Conservation (phyloP, 805 yeast species). For the Yamadazyma endophytica region DNA sequence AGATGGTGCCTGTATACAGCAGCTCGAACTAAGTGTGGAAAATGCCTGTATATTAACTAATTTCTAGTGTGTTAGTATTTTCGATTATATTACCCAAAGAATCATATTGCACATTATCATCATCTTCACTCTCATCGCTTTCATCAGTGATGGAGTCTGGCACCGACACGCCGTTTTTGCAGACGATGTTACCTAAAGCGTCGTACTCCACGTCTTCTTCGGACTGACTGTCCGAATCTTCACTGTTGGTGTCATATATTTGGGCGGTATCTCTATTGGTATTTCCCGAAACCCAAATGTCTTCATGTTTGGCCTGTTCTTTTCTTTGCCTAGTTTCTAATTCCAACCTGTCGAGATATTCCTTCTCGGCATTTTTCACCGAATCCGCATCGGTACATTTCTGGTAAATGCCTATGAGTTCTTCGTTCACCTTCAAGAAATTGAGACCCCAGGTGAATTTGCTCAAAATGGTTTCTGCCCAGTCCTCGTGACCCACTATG, state of each 20-base stretch:
- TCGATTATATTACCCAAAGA: slow-evolving; percentile 13
- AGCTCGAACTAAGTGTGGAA: no score
- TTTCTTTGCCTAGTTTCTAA: slow-evolving; percentile 62
- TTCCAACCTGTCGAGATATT: slow-evolving; percentile 68
- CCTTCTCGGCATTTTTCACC: slow-evolving; percentile 65
- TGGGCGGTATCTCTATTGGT: slow-evolving; percentile 45
- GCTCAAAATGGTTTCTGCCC: slow-evolving; percentile 74
- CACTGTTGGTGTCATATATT: slow-evolving; percentile 9
- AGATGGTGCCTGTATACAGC: no score
- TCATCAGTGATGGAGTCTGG: slow-evolving; percentile 3
- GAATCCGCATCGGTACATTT: slow-evolving; percentile 78
- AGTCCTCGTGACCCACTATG: slow-evolving; percentile 83
- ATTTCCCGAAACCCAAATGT: slow-evolving; percentile 77
- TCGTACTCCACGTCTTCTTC: slow-evolving; percentile 12
- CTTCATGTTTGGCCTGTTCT: slow-evolving; percentile 48
- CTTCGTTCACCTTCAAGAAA: slow-evolving; percentile 77
- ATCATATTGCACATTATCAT: slow-evolving; percentile 14
- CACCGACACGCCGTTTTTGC: slow-evolving; percentile 1
- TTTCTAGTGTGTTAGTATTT: not conserved
- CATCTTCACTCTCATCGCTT: slow-evolving; percentile 6
- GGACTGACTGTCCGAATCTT: slow-evolving; percentile 5
- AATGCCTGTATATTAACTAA: no score
- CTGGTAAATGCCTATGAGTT: slow-evolving; percentile 68
- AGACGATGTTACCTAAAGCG: slow-evolving; percentile 8
- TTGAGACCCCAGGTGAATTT: slow-evolving; percentile 94